Conservation (phyloP, 1,284 basidiomycete genomes). For the Ganoderma meredithae region DNA sequence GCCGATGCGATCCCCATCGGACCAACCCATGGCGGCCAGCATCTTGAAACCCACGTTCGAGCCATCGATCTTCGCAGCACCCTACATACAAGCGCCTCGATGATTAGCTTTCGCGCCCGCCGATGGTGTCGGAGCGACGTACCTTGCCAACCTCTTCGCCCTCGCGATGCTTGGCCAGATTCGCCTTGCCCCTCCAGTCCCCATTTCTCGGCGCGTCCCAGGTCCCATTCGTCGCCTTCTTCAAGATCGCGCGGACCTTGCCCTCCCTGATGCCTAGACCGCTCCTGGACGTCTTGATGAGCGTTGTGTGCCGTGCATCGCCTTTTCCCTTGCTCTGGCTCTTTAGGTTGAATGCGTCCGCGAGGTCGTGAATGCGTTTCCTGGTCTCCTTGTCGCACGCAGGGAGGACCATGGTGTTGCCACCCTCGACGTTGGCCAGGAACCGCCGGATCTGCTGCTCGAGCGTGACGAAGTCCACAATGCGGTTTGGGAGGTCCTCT, state of each 20-base stretch:
- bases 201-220: constrained; percentile 42
- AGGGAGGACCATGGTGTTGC: constrained; percentile 68
- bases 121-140: constrained; percentile 12
- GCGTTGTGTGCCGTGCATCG: constrained; percentile 66
- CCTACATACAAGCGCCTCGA: constrained; percentile 18
- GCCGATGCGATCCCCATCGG: constrained; percentile 74
- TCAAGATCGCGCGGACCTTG: constrained; percentile 65
- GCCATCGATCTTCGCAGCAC: constrained; percentile 75
- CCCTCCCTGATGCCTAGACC: constrained; percentile 59
- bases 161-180: constrained; percentile 61
- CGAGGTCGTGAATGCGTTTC: constrained; percentile 80
- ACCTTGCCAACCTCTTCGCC: constrained; percentile 83
- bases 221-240: constrained; percentile 41
- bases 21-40: constrained; percentile 82
- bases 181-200: constrained; percentile 41
- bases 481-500: constrained; percentile 56
- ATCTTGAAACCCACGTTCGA: constrained; percentile 80
- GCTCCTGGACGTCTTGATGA: constrained; percentile 71
- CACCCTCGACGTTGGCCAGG: constrained; percentile 59
- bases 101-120: background rate
- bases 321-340: constrained; percentile 80
- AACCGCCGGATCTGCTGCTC: constrained; percentile 79
- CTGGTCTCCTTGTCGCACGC: constrained; percentile 79
- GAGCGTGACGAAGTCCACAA: constrained; percentile 64
- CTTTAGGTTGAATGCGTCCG: constrained; percentile 77